These are phyloP conservation scores for Tulasnella sp. DNA, from an alignment of 768 basidiomycete species.

Conservation along the genomic window DNA sequence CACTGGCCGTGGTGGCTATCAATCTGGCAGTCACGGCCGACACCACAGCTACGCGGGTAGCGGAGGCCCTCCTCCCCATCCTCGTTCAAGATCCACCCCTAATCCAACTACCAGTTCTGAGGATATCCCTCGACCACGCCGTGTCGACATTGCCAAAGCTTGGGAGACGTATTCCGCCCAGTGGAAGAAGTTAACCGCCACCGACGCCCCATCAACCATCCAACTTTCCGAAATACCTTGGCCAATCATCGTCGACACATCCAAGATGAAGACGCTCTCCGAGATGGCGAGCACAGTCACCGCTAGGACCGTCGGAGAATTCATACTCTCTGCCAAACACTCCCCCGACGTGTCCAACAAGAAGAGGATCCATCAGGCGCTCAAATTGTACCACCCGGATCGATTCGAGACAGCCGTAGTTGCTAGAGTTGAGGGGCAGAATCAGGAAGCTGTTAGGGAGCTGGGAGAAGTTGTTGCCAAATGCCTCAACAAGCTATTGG, in stretches of 20 bases:
- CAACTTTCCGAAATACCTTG: background rate
- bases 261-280: background rate
- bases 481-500: background rate
- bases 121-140: background rate
- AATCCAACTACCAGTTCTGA: too few relatives aligned
- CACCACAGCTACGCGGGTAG: background rate
- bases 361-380: constrained; percentile 6
- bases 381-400: background rate
- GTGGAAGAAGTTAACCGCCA: background rate
- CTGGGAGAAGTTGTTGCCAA: background rate
- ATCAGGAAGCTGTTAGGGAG: background rate
- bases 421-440: background rate
- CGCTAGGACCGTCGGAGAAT: background rate
- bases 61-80: background rate
- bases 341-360: background rate
- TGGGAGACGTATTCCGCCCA: background rate
- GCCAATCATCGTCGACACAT: background rate
- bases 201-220: background rate
- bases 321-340: background rate
- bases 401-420: background rate
- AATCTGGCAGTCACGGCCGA: background rate
- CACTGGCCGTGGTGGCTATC: background rate
- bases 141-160: background rate
- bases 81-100: background rate
- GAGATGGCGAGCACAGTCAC: background rate